Evolutionary conservation across 164 flowering plant species (phyloP).

Genomic region (Vitis riparia): DNA sequence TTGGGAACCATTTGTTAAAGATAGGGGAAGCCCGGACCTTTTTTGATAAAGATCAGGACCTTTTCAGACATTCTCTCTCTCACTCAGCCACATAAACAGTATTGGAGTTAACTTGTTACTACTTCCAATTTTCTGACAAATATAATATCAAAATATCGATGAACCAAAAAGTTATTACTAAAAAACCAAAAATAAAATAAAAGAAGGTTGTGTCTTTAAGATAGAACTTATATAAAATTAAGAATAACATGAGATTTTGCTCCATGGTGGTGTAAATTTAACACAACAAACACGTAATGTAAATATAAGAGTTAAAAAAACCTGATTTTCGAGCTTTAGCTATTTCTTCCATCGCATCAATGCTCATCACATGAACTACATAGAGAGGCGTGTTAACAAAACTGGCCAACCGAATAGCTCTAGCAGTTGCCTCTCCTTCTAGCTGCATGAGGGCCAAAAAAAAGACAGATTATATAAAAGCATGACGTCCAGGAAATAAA

Average conservation of each 20-base stretch:
- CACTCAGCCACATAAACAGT: no score
- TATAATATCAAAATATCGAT: not conserved
- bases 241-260: not conserved
- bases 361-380: constrained; percentile 99
- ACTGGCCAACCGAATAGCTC: constrained; percentile 91
- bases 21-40: no score
- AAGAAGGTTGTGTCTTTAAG: not conserved
- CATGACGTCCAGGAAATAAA: not conserved
- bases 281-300: not conserved
- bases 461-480: not conserved
- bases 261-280: not conserved
- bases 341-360: constrained; percentile 96
- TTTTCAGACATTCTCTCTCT: no score
- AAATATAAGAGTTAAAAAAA: constrained; percentile 16
- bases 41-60: no score
- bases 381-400: constrained; percentile 93
- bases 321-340: constrained; percentile 91
- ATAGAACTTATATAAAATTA: not conserved
- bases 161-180: not conserved
- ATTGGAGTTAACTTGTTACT: no score
- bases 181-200: not conserved
- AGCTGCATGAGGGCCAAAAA: constrained; percentile 49
- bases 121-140: no score
- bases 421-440: constrained; percentile 96
- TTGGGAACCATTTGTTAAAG: no score